These are phyloP conservation scores for Zoysia japonica DNA, from an alignment of 176 grass and related monocot species.

Conservation along the genomic window DNA sequence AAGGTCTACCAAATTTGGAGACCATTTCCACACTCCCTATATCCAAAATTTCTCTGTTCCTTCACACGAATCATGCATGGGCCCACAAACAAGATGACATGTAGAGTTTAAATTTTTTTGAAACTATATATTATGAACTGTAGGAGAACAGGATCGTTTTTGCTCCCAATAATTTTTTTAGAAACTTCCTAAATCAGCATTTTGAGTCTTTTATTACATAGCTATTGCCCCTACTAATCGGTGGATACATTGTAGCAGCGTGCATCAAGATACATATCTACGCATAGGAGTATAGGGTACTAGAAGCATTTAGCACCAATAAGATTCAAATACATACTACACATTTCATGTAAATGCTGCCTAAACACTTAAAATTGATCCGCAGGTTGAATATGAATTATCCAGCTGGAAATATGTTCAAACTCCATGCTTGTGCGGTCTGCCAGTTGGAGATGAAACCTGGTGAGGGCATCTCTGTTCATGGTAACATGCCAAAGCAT, in stretches of 20 bases:
- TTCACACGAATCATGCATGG: too few relatives aligned
- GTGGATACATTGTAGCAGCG: conserved; percentile 9
- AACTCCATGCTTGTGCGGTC: conserved; percentile 76
- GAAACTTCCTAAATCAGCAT: too few relatives aligned
- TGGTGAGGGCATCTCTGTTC: conserved; percentile 81
- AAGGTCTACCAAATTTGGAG: conserved; percentile 38
- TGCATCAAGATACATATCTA: conserved; percentile 14
- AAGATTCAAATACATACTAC: conserved; percentile 8
- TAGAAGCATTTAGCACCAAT: not conserved
- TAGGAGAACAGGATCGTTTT: too few relatives aligned
- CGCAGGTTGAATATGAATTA: conserved; percentile 69
- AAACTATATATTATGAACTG: too few relatives aligned
- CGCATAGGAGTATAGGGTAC: not conserved
- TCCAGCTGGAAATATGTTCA: conserved; percentile 66
- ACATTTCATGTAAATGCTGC: conserved; percentile 23
- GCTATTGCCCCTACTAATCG: too few relatives aligned
- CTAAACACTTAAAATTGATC: conserved; percentile 34
- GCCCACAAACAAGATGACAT: too few relatives aligned
- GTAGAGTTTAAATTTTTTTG: too few relatives aligned
- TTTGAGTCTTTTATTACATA: too few relatives aligned
- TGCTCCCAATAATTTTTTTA: too few relatives aligned
- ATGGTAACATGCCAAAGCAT: conserved; percentile 51
- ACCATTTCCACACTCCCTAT: too few relatives aligned
- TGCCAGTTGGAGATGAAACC: conserved; percentile 92
- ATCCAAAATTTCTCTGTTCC: too few relatives aligned